phyloP scores from a whole-genome alignment of 2,329 filamentous ascomycete genomes.

The Ophiobolus disseminans region DNA sequence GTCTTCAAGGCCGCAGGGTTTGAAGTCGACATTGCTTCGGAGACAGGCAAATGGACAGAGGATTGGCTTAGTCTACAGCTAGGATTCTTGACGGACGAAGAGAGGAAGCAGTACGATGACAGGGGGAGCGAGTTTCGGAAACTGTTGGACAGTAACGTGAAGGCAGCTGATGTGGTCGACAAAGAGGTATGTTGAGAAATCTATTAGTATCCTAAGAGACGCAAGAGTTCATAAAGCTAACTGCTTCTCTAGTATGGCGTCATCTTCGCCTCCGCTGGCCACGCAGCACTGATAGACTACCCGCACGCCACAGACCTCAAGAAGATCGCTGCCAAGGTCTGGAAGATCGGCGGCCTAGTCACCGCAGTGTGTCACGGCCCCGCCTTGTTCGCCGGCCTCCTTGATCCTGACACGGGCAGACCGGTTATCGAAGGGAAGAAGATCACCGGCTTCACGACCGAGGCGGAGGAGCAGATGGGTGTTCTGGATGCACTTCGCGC shows the following conservation, averaged over 20 bases:
- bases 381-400: constrained; percentile 49
- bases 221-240: too few relatives aligned
- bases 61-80: constrained; percentile 56
- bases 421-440: constrained; percentile 45
- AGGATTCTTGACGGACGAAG: constrained; percentile 52
- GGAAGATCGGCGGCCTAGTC: constrained; percentile 51
- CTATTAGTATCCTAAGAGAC: background rate
- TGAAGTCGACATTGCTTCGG: constrained; percentile 57
- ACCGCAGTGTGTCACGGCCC: constrained; percentile 53
- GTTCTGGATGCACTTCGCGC: constrained; percentile 44
- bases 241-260: background rate
- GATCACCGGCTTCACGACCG: constrained; percentile 51
- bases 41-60: constrained; percentile 53
- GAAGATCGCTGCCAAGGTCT: constrained; percentile 51
- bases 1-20: constrained; percentile 55
- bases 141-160: background rate
- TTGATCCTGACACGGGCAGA: constrained; percentile 39
- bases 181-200: background rate
- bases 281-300: constrained; percentile 51
- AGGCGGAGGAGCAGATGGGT: constrained; percentile 45
- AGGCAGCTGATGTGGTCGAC: background rate
- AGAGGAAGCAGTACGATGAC: constrained; percentile 52
- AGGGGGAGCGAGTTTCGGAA: constrained; percentile 48
- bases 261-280: background rate
- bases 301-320: constrained; percentile 52